Conservation (phyloP, 2,329 filamentous ascomycete genomes). For the Exophiala dermatitidis region DNA sequence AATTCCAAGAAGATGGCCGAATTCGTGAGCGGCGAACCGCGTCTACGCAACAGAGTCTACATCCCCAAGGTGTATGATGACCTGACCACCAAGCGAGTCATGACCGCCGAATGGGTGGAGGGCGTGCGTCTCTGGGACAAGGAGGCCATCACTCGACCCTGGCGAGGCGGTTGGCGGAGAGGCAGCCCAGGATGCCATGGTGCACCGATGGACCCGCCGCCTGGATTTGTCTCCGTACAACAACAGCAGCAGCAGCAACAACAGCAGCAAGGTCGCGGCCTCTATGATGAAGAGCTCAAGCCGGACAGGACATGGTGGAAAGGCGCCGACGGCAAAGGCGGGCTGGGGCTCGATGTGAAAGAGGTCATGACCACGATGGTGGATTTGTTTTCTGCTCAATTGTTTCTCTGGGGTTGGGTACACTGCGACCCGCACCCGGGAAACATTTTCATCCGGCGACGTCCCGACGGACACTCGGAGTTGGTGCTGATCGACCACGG, state of each 20-base stretch:
- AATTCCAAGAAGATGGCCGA: constrained; percentile 80
- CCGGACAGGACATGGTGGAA: constrained; percentile 74
- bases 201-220: constrained; percentile 50
- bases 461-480: constrained; percentile 74
- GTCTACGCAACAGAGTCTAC: constrained; percentile 73
- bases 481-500: constrained; percentile 96
- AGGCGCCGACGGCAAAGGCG: constrained; percentile 64
- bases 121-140: constrained; percentile 91
- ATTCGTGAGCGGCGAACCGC: constrained; percentile 67
- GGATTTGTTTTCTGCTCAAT: constrained; percentile 92
- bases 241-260: constrained; percentile 16
- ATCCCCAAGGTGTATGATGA: constrained; percentile 79
- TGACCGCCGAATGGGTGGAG: constrained; percentile 98
- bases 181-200: constrained; percentile 74
- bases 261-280: constrained; percentile 43
- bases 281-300: constrained; percentile 56
- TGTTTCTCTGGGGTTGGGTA: constrained; percentile 93
- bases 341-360: constrained; percentile 72
- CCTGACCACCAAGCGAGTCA: constrained; percentile 71
- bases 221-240: constrained; percentile 22
- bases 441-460: constrained; percentile 89
- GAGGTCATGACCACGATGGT: constrained; percentile 96
- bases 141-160: constrained; percentile 65
- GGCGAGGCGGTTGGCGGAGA: constrained; percentile 68
- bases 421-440: constrained; percentile 97